Conservation (phyloP, 768 basidiomycete species). For the Phaeotremella skinneri region DNA sequence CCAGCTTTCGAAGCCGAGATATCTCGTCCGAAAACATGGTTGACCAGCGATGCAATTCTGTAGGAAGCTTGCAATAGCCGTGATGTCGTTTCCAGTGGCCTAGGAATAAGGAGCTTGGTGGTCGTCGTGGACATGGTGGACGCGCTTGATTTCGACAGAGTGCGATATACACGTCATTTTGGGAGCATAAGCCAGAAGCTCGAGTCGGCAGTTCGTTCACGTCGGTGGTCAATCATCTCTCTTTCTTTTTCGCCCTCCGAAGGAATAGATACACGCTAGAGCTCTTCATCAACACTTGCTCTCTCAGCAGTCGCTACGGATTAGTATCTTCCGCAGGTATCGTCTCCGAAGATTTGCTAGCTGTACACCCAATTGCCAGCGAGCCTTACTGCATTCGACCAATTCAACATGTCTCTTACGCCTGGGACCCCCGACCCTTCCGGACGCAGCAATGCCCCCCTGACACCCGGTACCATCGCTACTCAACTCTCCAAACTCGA, state of each 20-base stretch:
- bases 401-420: constrained; percentile 24
- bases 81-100: neutral
- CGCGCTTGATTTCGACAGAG: neutral
- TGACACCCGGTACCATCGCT: constrained; percentile 27
- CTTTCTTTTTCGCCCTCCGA: neutral
- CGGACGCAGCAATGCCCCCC: neutral
- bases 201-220: neutral
- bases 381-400: too few relatives aligned
- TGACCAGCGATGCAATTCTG: neutral
- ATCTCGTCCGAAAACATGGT: constrained; percentile 11
- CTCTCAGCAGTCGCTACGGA: too few relatives aligned
- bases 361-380: neutral
- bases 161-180: constrained; percentile 1
- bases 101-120: too few relatives aligned
- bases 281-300: neutral
- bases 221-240: neutral
- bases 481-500: constrained; percentile 30
- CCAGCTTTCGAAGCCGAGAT: constrained; percentile 7
- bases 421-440: constrained; percentile 23
- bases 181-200: neutral
- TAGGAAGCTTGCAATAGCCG: neutral
- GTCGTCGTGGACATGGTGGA: neutral
- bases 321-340: too few relatives aligned
- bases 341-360: too few relatives aligned
- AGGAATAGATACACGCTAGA: neutral